Evolutionary conservation across 2,329 filamentous ascomycete species (phyloP), one percentile per base, ranked within the genome.

Genomic region (Diaporthe humulicola): DNA sequence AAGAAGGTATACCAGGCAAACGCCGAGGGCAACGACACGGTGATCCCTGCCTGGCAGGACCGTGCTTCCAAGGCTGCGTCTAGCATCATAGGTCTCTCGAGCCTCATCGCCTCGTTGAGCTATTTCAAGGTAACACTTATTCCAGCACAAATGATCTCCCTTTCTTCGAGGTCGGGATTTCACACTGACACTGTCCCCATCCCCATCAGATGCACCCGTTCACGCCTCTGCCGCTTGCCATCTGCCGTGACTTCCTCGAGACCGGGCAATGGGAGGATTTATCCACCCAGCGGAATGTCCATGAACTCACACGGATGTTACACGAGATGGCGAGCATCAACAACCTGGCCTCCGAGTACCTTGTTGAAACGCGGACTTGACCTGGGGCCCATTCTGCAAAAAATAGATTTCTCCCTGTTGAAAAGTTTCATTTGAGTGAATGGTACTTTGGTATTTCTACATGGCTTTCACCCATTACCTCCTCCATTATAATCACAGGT

Each of bases 1-100:
- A 54, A 54, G n/a, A 54, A 54, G n/a, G 50, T 54, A 12, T 54
- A 54, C 50, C 50, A 54, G 50, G 50, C 50, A 28, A 54, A 54
- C 25, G n/a, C 50, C 12, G 50, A 54, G 9, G 50, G 50, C 50
- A 28, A 25, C n/a, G 50, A 54, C 50, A 28, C 50, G 10, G 50
- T 28, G 5, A 28, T 54, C 25, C n/a, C n/a, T 8, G 50, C 50
- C 22, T 54, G 50, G 50, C 50, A 28, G 25, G 50, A 54, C n/a
- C 50, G 50, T 54, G 50, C 50, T 28, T 54, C n/a, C 50, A 54
- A 54, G 50, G 50, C 50, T 17, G n/a, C 12, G 10, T 54, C 50
- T 12, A 54, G 50, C n/a, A 28, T 54, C 50, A 54, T 54, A 54
- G n/a, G n/a, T 28, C 25, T 54, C 50, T 54, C 50, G 25, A 28